Evolutionary conservation across 2,329 filamentous ascomycete species (phyloP).

Genomic region (Escovopsis weberi): DNA sequence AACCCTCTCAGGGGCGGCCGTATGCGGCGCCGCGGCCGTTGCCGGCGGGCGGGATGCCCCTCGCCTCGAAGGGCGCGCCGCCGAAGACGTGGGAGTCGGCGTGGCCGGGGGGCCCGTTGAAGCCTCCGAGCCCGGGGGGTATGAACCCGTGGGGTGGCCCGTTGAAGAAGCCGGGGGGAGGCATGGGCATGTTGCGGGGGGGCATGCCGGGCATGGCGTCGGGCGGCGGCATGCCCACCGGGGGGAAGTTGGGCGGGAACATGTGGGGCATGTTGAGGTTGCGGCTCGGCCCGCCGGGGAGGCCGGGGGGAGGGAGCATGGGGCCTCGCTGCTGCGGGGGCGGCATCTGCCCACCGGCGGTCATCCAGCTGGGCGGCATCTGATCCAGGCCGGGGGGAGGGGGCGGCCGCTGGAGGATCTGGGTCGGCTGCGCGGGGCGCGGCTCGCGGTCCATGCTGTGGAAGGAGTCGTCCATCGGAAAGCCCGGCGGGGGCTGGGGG

Average conservation of each 20-base stretch:
- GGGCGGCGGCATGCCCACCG: conserved; percentile 30
- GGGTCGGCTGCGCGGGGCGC: conserved; percentile 40
- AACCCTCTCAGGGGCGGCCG: conserved; percentile 14
- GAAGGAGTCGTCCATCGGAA: conserved; percentile 38
- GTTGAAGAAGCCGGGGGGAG: conserved; percentile 43
- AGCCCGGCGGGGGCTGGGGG: conserved; percentile 32
- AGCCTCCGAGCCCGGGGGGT: conserved; percentile 40
- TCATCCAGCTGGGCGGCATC: conserved; percentile 42
- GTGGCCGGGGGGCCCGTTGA: conserved; percentile 35
- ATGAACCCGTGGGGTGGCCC: conserved; percentile 38
- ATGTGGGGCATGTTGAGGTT: conserved; percentile 40
- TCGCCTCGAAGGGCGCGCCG: conserved; percentile 37
- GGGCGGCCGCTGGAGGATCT: conserved; percentile 50
- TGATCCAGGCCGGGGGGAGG: conserved; percentile 45
- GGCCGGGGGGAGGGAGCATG: conserved; percentile 48
- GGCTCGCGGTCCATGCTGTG: conserved; percentile 33
- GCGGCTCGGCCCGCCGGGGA: conserved; percentile 23
- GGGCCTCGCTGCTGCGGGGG: conserved; percentile 29
- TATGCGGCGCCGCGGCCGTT: conserved; percentile 20
- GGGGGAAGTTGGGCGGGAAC: conserved; percentile 48
- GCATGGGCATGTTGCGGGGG: conserved; percentile 38
- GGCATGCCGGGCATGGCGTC: conserved; percentile 35
- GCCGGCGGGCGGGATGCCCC: conserved; percentile 38
- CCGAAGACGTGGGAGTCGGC: conserved; percentile 33
- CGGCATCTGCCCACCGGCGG: conserved; percentile 27